These are phyloP conservation scores for Cyclocybe aegerita DNA, from an alignment of 768 basidiomycete species.

Conservation along the genomic window DNA sequence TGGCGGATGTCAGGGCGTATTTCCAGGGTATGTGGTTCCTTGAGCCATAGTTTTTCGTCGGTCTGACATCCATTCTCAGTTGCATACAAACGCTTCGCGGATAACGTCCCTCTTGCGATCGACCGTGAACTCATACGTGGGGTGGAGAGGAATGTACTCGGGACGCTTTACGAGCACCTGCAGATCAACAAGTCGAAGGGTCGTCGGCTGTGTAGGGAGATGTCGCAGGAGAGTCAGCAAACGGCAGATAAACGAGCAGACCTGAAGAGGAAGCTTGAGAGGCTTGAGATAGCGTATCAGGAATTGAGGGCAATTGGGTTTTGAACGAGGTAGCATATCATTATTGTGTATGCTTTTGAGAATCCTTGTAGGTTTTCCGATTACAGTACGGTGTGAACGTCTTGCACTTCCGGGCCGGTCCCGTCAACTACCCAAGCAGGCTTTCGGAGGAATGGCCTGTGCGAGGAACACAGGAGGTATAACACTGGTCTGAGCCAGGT, in stretches of 20 bases:
- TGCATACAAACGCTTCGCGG: slow-evolving; percentile 55
- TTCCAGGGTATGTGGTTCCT: slow-evolving; percentile 54
- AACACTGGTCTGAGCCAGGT: too few species aligned
- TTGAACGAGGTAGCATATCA: neutral
- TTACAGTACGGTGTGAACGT: too few species aligned
- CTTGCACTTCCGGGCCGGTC: too few species aligned
- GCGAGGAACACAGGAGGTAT: too few species aligned
- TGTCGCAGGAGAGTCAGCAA: slow-evolving; percentile 46
- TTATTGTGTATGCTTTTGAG: too few species aligned
- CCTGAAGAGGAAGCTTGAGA: slow-evolving; percentile 43
- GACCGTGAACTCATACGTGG: slow-evolving; percentile 54
- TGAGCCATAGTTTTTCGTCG: neutral
- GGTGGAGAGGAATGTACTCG: slow-evolving; percentile 40
- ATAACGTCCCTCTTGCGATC: slow-evolving; percentile 52
- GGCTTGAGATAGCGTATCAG: slow-evolving; percentile 42
- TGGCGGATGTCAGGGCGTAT: slow-evolving; percentile 70
- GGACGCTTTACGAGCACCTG: slow-evolving; percentile 43
- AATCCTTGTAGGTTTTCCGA: too few species aligned
- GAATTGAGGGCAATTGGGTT: slow-evolving; percentile 28
- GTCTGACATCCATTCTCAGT: slow-evolving; percentile 31
- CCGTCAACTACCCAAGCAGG: too few species aligned
- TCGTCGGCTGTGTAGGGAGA: slow-evolving; percentile 40
- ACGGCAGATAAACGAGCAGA: slow-evolving; percentile 45
- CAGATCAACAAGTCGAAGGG: slow-evolving; percentile 47
- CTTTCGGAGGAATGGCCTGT: too few species aligned